These are phyloP conservation scores for Chamaenerion angustifolium DNA, from an alignment of 345 rosid species.

Conservation along the genomic window DNA sequence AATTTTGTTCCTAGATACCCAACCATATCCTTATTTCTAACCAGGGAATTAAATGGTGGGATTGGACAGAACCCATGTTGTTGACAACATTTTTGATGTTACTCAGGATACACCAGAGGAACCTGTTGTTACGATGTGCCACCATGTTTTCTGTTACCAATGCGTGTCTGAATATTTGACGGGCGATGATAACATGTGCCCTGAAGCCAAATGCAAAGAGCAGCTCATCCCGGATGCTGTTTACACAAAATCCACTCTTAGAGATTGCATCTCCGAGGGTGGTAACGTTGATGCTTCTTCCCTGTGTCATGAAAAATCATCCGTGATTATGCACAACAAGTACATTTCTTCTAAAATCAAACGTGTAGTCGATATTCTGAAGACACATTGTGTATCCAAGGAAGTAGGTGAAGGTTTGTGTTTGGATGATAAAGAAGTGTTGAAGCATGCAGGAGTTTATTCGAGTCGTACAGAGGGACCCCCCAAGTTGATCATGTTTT, in stretches of 20 bases:
- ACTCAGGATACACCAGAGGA: constrained; percentile 88
- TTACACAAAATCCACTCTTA: constrained; percentile 63
- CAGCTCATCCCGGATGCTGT: constrained; percentile 60
- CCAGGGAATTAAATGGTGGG: no score
- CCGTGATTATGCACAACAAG: constrained; percentile 28
- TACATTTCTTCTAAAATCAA: constrained; percentile 64
- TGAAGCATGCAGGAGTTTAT: constrained; percentile 21
- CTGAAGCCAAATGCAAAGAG: constrained; percentile 51
- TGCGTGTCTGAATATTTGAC: constrained; percentile 66
- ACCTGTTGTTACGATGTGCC: constrained; percentile 75
- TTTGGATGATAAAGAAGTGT: constrained; percentile 20
- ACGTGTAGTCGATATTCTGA: constrained; percentile 55
- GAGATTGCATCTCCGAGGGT: constrained; percentile 33
- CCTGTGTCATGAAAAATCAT: constrained; percentile 21
- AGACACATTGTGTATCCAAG: constrained; percentile 22
- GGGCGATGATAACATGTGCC: constrained; percentile 77
- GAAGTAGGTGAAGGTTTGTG: constrained; percentile 8
- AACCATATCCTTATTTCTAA: no score
- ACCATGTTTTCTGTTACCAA: constrained; percentile 82
- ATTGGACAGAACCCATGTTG: no score
- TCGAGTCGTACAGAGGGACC: constrained; percentile 26
- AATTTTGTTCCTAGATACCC: no score
- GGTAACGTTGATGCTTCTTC: constrained; percentile 22
- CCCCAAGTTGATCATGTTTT: constrained; percentile 63
- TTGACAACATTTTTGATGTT: background rate